These are phyloP conservation scores for Euphorbia celastroides DNA, from an alignment of 441 rosid genomes.

Conservation along the genomic window DNA sequence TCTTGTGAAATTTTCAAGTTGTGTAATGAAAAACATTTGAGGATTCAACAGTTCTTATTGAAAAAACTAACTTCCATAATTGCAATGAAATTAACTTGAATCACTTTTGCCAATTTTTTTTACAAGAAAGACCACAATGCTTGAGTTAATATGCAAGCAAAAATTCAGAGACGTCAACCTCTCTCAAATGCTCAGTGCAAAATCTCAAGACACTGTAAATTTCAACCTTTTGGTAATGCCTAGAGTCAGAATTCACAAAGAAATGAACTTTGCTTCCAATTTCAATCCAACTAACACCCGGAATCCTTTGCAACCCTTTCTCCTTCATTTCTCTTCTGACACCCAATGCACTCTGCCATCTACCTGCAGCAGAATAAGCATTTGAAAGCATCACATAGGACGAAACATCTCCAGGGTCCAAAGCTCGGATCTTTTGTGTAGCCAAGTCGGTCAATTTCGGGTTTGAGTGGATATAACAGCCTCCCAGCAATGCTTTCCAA, in stretches of 20 bases:
- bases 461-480: slow-evolving; percentile 71
- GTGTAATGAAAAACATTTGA: too few relatives aligned
- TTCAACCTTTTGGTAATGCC: slow-evolving; percentile 43
- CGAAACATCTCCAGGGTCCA: slow-evolving; percentile 71
- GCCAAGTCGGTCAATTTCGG: slow-evolving; percentile 45
- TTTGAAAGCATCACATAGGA: slow-evolving; percentile 81
- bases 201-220: slow-evolving; percentile 34
- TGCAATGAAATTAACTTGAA: too few relatives aligned
- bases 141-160: slow-evolving; percentile 10
- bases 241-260: slow-evolving; percentile 44
- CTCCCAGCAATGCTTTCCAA: slow-evolving; percentile 83
- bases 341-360: slow-evolving; percentile 49
- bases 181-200: slow-evolving; percentile 28
- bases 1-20: too few relatives aligned
- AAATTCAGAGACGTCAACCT: slow-evolving; percentile 22
- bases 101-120: not conserved
- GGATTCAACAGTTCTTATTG: too few relatives aligned
- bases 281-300: slow-evolving; percentile 87
- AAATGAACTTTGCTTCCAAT: slow-evolving; percentile 43
- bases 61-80: too few relatives aligned
- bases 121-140: not conserved
- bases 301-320: slow-evolving; percentile 48
- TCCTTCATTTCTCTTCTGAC: slow-evolving; percentile 56
- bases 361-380: slow-evolving; percentile 61
- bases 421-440: slow-evolving; percentile 44